phyloP scores from a whole-genome alignment of 345 rosid genomes.

The Sisymbrium altissimum region DNA sequence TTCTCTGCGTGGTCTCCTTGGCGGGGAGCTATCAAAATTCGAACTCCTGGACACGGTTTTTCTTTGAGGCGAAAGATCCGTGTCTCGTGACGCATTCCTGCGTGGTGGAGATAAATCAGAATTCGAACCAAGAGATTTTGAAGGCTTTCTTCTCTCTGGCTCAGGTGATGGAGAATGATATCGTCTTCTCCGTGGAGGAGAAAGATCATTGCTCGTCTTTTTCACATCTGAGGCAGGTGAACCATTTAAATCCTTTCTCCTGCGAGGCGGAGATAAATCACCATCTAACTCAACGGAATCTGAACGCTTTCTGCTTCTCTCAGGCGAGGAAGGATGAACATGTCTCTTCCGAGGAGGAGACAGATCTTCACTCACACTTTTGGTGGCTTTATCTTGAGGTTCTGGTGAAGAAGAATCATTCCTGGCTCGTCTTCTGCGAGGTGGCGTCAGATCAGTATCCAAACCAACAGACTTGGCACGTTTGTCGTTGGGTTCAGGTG shows the following conservation, averaged over 20 bases:
- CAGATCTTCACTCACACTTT: conserved; percentile 35
- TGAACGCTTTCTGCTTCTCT: conserved; percentile 17
- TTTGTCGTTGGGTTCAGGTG: conserved; percentile 34
- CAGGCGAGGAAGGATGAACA: conserved; percentile 20
- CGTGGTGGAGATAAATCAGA: conserved; percentile 46
- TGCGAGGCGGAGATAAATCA: conserved; percentile 45
- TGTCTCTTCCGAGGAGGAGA: conserved; percentile 44
- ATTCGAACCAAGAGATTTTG: conserved; percentile 4
- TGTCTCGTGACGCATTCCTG: conserved; percentile 29
- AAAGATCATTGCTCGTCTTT: conserved; percentile 10
- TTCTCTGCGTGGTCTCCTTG: conserved; percentile 50
- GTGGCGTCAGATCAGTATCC: conserved; percentile 47
- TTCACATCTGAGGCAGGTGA: conserved; percentile 35
- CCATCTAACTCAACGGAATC: conserved; percentile 15
- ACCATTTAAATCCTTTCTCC: conserved; percentile 14
- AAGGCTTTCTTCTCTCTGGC: conserved; percentile 18
- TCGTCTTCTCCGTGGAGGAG: conserved; percentile 30
- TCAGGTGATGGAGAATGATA: conserved; percentile 36
- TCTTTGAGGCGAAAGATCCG: conserved; percentile 60
- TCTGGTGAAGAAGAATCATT: conserved; percentile 41
- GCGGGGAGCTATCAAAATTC: conserved; percentile 51
- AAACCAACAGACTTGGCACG: conserved; percentile 4
- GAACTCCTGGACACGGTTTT: conserved; percentile 30
- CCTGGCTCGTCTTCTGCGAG: conserved; percentile 37
- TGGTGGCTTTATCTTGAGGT: conserved; percentile 20